Base-by-base conservation (phyloP, 139 green algal genomes). In the Eudorina sp. region DNA sequence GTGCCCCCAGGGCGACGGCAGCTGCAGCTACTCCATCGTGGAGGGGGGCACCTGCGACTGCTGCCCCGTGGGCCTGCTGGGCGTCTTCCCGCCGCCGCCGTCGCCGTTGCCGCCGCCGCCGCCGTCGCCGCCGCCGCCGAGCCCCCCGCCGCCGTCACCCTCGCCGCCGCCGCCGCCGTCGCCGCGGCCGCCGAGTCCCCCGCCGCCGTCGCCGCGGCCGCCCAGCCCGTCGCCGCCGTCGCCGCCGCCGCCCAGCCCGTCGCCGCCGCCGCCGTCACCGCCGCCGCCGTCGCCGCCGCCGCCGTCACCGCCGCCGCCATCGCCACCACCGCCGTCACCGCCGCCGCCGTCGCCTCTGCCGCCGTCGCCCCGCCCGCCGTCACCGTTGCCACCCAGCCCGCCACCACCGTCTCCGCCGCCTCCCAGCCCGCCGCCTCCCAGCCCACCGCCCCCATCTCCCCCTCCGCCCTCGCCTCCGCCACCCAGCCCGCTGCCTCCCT, bases 1-100 rank as follows among this genome's bases (percentile, higher is more conserved):
- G 29, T 91, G 88, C 70, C 53, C 70, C 23, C 7, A 43, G 4
- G 68, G 70, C 36, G 79, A 88, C 21, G 80, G 80, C 72, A 38
- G 6, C n/a, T 91, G 88, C 88, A 68, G 11, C 18, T 89, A 89
- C 46, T 36, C 80, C 18, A 83, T 89, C 36, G 36, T 88, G 11
- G 73, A 91, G 78, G 46, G 29, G 43, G 88, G 58, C 41, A 58
- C 83, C 11, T 91, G 88, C 80, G 55, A 91, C 41, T 91, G 88
- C 88, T 91, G 88, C 79, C 79, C 88, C 25, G 80, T 88, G 0
- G 53, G 53, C 55, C 48, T 60, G 21, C 55, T 79, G 27, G 85
- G 85, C 34, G 16, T 85, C 25, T 85, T 69, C 70, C 88, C 87
- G 29, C 78, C 87, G 43, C 78, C 87, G 8, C 79, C 87, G 18